These are phyloP conservation scores for Rhododendron williamsianum DNA, from an alignment of 148 eudicot genomes.

Conservation along the genomic window DNA sequence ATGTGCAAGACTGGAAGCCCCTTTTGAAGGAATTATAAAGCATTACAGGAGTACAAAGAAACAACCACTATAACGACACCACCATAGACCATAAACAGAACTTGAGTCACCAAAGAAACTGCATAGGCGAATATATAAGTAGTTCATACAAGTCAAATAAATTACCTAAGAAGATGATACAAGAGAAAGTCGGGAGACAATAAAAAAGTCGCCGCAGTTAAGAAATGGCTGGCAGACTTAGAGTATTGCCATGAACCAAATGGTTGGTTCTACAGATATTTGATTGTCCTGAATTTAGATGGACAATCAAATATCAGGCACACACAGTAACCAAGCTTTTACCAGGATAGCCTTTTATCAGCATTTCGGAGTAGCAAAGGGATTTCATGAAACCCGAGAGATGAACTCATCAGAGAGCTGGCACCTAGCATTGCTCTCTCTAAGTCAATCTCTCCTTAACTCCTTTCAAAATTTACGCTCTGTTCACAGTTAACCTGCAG, in stretches of 20 bases:
- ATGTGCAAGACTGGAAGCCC: not conserved
- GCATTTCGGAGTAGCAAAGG: not conserved
- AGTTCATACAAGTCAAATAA: not conserved
- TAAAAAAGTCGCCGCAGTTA: not conserved
- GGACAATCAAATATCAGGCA: not conserved
- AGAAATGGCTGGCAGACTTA: not conserved
- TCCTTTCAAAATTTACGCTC: not conserved
- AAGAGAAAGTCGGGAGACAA: not conserved
- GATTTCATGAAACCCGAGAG: not conserved
- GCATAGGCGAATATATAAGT: not conserved
- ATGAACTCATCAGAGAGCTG: not conserved
- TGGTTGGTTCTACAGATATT: not conserved
- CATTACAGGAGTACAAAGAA: not conserved
- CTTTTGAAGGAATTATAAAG: not conserved
- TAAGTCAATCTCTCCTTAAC: not conserved
- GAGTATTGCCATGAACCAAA: not conserved
- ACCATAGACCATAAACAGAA: not conserved
- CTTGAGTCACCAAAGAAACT: not conserved
- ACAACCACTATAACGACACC: not conserved
- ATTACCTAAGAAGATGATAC: not conserved
- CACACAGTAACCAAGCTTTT: not conserved
- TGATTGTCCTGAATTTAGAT: not conserved
- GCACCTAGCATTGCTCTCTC: not conserved
- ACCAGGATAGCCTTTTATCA: not conserved
- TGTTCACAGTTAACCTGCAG: slow-evolving; percentile 4